These are phyloP conservation scores for Ustilago curta DNA, from an alignment of 1,284 basidiomycete genomes.

Conservation along the genomic window DNA sequence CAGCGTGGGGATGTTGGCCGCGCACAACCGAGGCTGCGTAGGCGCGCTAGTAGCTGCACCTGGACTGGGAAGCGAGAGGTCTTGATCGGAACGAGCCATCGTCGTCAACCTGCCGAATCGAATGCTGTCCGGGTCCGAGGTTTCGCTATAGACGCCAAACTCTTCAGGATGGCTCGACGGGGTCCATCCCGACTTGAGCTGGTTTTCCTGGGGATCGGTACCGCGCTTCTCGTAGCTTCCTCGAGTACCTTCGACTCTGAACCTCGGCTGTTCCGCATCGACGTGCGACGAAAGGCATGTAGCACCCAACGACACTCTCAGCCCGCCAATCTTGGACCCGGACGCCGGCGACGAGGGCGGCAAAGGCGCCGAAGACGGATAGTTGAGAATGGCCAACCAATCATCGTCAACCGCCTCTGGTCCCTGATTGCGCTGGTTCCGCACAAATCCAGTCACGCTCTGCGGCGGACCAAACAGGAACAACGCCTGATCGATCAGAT, in stretches of 20 bases:
- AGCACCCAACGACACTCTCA: slow-evolving; percentile 57
- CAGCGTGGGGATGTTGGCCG: slow-evolving; percentile 60
- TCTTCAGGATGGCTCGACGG: slow-evolving; percentile 55
- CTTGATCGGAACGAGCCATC: slow-evolving; percentile 23
- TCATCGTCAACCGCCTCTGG: slow-evolving; percentile 63
- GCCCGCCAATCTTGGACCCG: slow-evolving; percentile 56
- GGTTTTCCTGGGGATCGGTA: slow-evolving; percentile 66
- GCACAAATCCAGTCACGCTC: slow-evolving; percentile 57
- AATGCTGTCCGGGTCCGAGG: slow-evolving; percentile 43
- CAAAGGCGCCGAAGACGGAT: slow-evolving; percentile 51
- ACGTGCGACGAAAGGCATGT: slow-evolving; percentile 63
- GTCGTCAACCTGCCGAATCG: slow-evolving; percentile 61
- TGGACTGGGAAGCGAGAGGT: slow-evolving; percentile 28
- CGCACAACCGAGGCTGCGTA: slow-evolving; percentile 56
- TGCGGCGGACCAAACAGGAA: slow-evolving; percentile 64
- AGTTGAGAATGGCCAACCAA: slow-evolving; percentile 61
- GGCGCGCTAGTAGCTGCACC: slow-evolving; percentile 27
- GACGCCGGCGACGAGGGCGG: slow-evolving; percentile 52
- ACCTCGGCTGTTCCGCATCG: slow-evolving; percentile 62
- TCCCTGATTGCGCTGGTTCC: slow-evolving; percentile 60
- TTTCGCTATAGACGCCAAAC: slow-evolving; percentile 62
- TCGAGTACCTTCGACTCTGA: slow-evolving; percentile 59
- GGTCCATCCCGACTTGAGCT: slow-evolving; percentile 64
- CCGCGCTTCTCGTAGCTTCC: slow-evolving; percentile 65
- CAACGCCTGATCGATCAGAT: slow-evolving; percentile 65